Base-by-base conservation (phyloP, 2,329 filamentous ascomycete genomes). In the Cordyceps fumosorosea region DNA sequence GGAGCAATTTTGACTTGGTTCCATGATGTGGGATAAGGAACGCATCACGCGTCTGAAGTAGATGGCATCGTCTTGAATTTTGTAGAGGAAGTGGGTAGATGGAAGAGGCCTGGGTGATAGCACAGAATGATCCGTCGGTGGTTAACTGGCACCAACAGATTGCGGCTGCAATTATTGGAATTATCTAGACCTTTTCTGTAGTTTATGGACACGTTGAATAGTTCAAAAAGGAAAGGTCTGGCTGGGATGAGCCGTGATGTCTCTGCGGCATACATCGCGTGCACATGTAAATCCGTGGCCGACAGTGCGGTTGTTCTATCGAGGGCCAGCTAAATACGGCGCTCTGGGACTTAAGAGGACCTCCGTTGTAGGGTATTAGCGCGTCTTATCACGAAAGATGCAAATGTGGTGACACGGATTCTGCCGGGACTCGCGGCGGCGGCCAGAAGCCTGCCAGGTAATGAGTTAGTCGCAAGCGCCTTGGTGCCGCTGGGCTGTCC, bases 401-500 rank as follows among this genome's bases (percentile, higher is more conserved):
- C 26, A 56, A 56, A 24, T 37, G 55, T 34, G 55, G n/a, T 37
- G 29, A 48, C n/a, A 44, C 44, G 42, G 22, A n/a, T 18, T 24
- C 3, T 12, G n/a, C 42, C 18, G 44, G 24, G 54, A 7, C 44
- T 24, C 5, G n/a, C 53, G 3, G 42, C 34, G 26, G 10, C 42
- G 10, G 18, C 29, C 29, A 5, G 55, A 48, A 40, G 26, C 37
- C 40, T 22, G 11, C n/a, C 3, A 48, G 45, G 20, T 22, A 24
- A n/a, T 14, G 34, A 48, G 44, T 48, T 5, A 24, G 55, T 57
- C 34, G 26, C 24, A 48, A 47, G 44, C 55, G 55, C 55, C 42
- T 48, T 57, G 42, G 52, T 57, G 55, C 16, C 55, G 37, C 42
- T 56, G 55, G 55, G 29, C 55, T 57, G 55, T 57, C 26, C 26